Base-by-base conservation (phyloP, 1,284 basidiomycete species). In the Hemileia vastatrix region DNA sequence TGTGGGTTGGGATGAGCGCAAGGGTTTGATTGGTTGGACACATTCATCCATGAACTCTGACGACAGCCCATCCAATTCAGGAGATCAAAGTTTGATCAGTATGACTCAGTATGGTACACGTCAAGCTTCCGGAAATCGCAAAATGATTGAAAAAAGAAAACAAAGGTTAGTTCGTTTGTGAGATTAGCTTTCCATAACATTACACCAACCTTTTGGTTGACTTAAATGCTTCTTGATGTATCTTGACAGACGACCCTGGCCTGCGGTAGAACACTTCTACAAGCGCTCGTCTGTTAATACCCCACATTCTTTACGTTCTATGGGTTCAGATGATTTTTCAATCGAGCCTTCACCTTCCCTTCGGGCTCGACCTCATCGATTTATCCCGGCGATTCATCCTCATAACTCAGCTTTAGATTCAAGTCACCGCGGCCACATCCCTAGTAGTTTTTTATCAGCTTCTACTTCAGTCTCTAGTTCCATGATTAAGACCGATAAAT, bases 1-100 rank as follows among this genome's bases (percentile, higher is more conserved):
- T 57, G 63, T 78, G 18, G 72, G 82, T 54, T 65, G 69, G 51
- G 44, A 54, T 15, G 45, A 63, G 31, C 44, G 43, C 15, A 43
- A 33, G 6, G 53, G 60, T 1, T 43, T 63, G 33, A 63, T 63
- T 36, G 60, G 51, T 11, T 63, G 60, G 60, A 36, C 55, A 27
- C 47, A 24, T n/a, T n/a, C n/a, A n/a, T n/a, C n/a, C n/a, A n/a
- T n/a, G n/a, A n/a, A n/a, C n/a, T n/a, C n/a, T n/a, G n/a, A n/a
- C n/a, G n/a, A n/a, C n/a, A n/a, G n/a, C n/a, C n/a, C n/a, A n/a
- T n/a, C n/a, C n/a, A n/a, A n/a, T n/a, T n/a, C n/a, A n/a, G 27
- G 2, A 52, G 36, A 15, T 23, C 9, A 24, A 52, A 23, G 24
- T 23, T 52, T 45, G 6, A 32, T 13, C 19, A 43, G 6, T 8